Evolutionary conservation across 2,329 filamentous ascomycete genomes (phyloP).

Genomic region (Botrytis fabae): DNA sequence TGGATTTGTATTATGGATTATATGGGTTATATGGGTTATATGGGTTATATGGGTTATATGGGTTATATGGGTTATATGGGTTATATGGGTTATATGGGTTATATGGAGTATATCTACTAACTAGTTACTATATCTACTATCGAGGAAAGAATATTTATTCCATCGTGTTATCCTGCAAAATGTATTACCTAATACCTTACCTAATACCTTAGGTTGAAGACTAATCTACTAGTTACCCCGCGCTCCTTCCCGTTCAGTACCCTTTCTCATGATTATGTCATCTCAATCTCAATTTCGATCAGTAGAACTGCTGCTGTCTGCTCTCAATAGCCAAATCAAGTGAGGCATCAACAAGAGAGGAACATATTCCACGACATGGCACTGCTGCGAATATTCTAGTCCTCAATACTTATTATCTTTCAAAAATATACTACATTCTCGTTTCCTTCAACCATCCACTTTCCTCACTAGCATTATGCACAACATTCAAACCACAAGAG

Average conservation of each 20-base stretch:
- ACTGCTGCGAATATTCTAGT: background rate
- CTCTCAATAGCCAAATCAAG: background rate
- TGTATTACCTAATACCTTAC: background rate
- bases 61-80: too few species aligned
- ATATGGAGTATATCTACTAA: too few species aligned
- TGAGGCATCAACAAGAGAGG: background rate
- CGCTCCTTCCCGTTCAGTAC: background rate
- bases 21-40: too few species aligned
- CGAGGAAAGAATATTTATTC: too few species aligned
- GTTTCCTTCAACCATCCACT: background rate
- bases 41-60: too few species aligned
- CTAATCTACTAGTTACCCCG: background rate
- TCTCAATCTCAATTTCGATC: background rate
- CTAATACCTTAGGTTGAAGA: background rate
- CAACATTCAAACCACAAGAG: background rate
- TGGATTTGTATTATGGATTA: too few species aligned
- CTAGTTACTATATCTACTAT: too few species aligned
- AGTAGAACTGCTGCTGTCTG: too few species aligned
- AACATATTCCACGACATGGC: background rate
- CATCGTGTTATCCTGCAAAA: too few species aligned
- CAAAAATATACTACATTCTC: background rate
- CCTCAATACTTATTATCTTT: background rate
- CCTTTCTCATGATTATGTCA: background rate
- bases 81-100: too few species aligned
- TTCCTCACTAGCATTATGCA: fast-evolving